Evolutionary conservation across 192 early-diverging fungal genomes (phyloP).

Genomic region (Coemansia javaensis): DNA sequence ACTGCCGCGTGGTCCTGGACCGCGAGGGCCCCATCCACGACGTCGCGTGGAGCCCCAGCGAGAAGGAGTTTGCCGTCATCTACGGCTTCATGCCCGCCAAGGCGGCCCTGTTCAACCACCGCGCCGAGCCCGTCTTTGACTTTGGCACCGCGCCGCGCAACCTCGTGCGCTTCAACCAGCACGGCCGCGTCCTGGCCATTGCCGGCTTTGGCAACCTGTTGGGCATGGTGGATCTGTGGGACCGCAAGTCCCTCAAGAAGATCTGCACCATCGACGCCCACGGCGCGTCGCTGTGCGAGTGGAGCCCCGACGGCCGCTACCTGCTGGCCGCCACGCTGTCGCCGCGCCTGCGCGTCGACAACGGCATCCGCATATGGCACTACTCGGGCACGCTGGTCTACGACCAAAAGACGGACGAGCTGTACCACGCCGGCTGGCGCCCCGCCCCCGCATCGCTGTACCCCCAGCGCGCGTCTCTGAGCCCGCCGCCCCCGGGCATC

Average conservation of each 20-base stretch:
- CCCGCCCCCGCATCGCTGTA: slow-evolving; percentile 61
- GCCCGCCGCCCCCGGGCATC: slow-evolving; percentile 64
- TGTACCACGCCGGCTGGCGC: slow-evolving; percentile 78
- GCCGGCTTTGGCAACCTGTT: slow-evolving; percentile 96
- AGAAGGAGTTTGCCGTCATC: slow-evolving; percentile 96
- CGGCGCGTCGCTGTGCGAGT: slow-evolving; percentile 81
- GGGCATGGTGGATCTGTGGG: slow-evolving; percentile 92
- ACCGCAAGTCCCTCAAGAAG: slow-evolving; percentile 80
- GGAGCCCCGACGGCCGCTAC: slow-evolving; percentile 91
- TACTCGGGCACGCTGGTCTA: slow-evolving; percentile 83
- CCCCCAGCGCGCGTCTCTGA: slow-evolving; percentile 72
- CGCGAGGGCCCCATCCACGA: slow-evolving; percentile 93
- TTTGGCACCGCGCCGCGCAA: slow-evolving; percentile 88
- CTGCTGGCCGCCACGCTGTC: slow-evolving; percentile 92
- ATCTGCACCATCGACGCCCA: slow-evolving; percentile 72
- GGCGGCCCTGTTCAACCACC: slow-evolving; percentile 89
- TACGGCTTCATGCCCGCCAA: slow-evolving; percentile 95
- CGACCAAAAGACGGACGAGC: slow-evolving; percentile 71
- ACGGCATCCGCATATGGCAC: slow-evolving; percentile 96
- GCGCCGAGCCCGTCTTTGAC: slow-evolving; percentile 74
- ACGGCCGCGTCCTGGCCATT: slow-evolving; percentile 82
- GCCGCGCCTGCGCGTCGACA: slow-evolving; percentile 93
- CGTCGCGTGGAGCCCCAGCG: slow-evolving; percentile 89
- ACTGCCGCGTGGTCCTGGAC: slow-evolving; percentile 79
- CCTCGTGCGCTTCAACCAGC: slow-evolving; percentile 80